These are phyloP conservation scores for Malus domestica DNA, from an alignment of 306 rosid species.

Conservation along the genomic window DNA sequence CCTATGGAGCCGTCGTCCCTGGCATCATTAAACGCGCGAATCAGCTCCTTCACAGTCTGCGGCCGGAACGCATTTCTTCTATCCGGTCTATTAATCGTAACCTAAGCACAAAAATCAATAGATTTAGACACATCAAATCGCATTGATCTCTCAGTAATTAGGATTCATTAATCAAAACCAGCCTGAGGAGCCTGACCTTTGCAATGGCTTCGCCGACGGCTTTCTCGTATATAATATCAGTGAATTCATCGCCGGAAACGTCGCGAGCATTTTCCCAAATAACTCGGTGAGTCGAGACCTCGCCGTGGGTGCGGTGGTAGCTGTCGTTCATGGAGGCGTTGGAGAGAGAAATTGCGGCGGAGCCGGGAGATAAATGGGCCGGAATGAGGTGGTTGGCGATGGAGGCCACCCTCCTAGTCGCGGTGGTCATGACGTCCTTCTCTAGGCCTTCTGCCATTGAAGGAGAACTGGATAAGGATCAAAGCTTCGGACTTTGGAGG, in stretches of 20 bases:
- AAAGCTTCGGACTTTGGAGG: background rate
- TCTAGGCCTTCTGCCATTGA: constrained; percentile 33
- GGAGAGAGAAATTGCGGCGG: constrained; percentile 16
- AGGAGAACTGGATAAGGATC: background rate
- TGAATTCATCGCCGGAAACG: constrained; percentile 44
- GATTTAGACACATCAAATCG: background rate
- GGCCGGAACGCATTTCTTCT: constrained; percentile 84
- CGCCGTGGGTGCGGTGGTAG: constrained; percentile 61
- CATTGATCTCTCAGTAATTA: background rate
- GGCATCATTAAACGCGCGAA: constrained; percentile 67
- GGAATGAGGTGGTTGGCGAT: constrained; percentile 49
- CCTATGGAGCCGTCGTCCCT: constrained; percentile 76
- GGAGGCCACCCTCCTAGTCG: constrained; percentile 51
- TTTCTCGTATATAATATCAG: constrained; percentile 71
- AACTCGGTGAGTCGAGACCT: constrained; percentile 47
- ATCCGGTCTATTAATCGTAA: constrained; percentile 68
- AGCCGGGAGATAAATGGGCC: background rate
- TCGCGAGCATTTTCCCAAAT: constrained; percentile 48
- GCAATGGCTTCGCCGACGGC: constrained; percentile 79
- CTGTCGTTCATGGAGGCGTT: constrained; percentile 39
- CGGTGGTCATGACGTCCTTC: constrained; percentile 27
- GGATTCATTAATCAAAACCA: background rate
- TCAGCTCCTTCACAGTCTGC: constrained; percentile 69
- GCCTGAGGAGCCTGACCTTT: constrained; percentile 34
- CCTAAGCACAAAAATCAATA: constrained; percentile 28